Base-by-base conservation (phyloP, 2,329 filamentous ascomycete species). In the Sphaerulina vaccinii region DNA sequence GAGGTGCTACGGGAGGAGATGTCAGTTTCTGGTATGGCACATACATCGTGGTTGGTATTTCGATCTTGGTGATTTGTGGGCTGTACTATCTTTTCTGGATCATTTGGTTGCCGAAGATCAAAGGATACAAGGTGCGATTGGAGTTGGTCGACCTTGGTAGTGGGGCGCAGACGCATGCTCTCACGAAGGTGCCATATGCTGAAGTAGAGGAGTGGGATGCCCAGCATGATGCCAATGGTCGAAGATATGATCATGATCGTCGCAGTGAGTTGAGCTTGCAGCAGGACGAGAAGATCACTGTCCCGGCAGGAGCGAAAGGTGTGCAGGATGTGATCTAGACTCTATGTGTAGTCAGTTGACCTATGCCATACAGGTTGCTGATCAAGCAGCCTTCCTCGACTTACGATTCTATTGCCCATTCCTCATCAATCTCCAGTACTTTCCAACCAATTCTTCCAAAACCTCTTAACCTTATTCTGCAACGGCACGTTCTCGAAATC, bases 11-110 rank as follows among this genome's bases (percentile, higher is more conserved):
- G 27, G 81, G 78, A 0, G 85, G 84, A 0, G 80, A 85, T 50
- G 85, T 88, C 1, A 85, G 79, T 47, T 89, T 90, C 68, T 89
- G 82, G 81, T 90, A 88, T 57, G 85, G 77, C 1, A 88, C 84
- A 0, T 88, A 88, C 59, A 78, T 79, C 16, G 79, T 83, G 0
- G 78, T 82, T 0, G 84, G 85, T 0, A 77, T 88, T 51, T 83
- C 67, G 18, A 77, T 87, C 80, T 84, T 72, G 74, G 80, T 79
- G n/a, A 45, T 75, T 0, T 86, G 82, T 50, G 77, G 65, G 0
- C 23, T 80, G 0, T 86, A 86, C 65, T 85, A 85, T 57, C 68
- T 73, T 6, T 49, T 77, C 6, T 86, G 82, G 80, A 79, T 85
- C 56, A 72, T 78, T 40, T 19, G 79, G 1, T 56, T 86, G 0